Evolutionary conservation across 257 asterid species (phyloP).

Genomic region (Salvia rosmarinus): DNA sequence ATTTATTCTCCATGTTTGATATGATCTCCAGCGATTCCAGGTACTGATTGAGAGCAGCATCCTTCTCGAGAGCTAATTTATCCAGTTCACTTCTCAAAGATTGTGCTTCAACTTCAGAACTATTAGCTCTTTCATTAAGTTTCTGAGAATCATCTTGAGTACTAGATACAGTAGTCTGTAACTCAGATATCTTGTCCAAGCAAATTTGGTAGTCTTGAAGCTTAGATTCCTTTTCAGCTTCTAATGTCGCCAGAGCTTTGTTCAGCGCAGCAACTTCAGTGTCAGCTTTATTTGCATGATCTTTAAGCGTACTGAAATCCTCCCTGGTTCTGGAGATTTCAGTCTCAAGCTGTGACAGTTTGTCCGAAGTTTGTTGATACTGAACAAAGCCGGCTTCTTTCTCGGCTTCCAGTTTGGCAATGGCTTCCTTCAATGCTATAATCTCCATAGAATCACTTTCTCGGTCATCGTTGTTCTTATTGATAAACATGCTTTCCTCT

Average conservation of each 20-base stretch:
- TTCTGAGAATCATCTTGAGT: constrained; percentile 51
- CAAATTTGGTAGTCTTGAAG: constrained; percentile 71
- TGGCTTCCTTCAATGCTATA: constrained; percentile 61
- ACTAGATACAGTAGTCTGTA: constrained; percentile 51
- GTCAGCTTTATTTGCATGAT: constrained; percentile 79
- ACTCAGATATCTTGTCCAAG: constrained; percentile 65
- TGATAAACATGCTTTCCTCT: constrained; percentile 34
- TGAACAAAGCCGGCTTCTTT: constrained; percentile 77
- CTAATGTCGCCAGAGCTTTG: constrained; percentile 58
- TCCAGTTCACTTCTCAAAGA: constrained; percentile 55
- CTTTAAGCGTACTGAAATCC: constrained; percentile 59
- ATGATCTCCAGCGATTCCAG: constrained; percentile 68
- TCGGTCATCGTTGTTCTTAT: constrained; percentile 36
- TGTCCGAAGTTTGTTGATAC: constrained; percentile 68
- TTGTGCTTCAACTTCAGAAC: constrained; percentile 63
- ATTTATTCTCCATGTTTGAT: constrained; percentile 75
- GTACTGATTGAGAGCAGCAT: constrained; percentile 77
- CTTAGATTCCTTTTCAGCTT: constrained; percentile 73
- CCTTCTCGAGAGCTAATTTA: constrained; percentile 61
- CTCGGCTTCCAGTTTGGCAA: constrained; percentile 81
- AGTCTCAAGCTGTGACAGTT: constrained; percentile 62
- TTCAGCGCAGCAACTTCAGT: constrained; percentile 64
- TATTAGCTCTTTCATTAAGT: constrained; percentile 52
- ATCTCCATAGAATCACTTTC: constrained; percentile 62
- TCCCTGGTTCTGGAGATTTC: constrained; percentile 65